A percentile compares a stretch with the other conserved stretches of the same genome.
These are phyloP conservation scores for Cryptococcus sp. DNA, from an alignment of 1,284 basidiomycete genomes.

Conservation along the genomic window DNA sequence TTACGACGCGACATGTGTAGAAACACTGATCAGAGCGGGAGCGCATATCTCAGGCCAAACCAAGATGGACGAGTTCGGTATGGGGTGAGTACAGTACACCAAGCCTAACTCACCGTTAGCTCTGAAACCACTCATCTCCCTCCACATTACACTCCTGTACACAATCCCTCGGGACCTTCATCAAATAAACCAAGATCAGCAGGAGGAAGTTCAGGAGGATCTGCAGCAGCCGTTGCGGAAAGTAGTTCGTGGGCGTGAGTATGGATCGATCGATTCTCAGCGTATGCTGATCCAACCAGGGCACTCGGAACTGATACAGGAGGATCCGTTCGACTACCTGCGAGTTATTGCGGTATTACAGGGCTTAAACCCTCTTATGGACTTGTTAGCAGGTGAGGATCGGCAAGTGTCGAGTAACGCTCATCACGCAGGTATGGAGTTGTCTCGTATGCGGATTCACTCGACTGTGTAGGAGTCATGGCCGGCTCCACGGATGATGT, in stretches of 20 bases:
- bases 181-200: constrained; percentile 56
- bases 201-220: constrained; percentile 54
- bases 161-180: constrained; percentile 60
- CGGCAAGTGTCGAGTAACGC: not conserved
- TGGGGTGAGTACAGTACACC: constrained; percentile 62
- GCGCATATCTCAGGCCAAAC: constrained; percentile 79
- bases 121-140: constrained; percentile 31
- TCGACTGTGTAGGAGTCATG: constrained; percentile 89
- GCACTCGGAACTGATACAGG: constrained; percentile 93
- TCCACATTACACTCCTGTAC: constrained; percentile 52
- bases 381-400: constrained; percentile 67
- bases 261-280: too few relatives aligned
- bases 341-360: constrained; percentile 86
- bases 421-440: constrained; percentile 67
- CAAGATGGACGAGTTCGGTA: constrained; percentile 97
- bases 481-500: constrained; percentile 56
- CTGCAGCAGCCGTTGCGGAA: constrained; percentile 52
- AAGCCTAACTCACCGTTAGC: constrained; percentile 6
- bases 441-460: constrained; percentile 86
- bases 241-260: constrained; percentile 73
- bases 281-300: constrained; percentile 48
- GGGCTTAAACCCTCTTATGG: constrained; percentile 96
- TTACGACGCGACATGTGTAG: constrained; percentile 81
- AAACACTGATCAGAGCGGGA: constrained; percentile 60
- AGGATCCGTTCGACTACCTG: constrained; percentile 86